Base-by-base conservation (phyloP, 805 yeast species). In the Vanderwaltozyma verrucispora region DNA sequence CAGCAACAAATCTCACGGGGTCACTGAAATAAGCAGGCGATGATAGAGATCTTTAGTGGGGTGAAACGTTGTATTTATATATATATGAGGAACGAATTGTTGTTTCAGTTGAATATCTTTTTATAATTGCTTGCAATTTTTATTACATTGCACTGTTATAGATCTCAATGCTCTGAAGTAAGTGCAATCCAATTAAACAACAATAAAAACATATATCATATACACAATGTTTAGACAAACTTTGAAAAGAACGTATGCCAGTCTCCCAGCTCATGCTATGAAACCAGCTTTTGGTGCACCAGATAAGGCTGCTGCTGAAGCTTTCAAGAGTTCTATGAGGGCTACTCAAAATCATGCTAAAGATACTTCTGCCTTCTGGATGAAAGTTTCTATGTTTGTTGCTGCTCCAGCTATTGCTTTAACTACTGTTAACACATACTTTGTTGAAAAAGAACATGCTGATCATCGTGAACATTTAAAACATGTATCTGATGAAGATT, bases 371-470 rank as follows among this genome's bases (percentile, higher is more conserved):
- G 64, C 66, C 31, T 68, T 79, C 51, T 89, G 98, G 98, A 77
- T 75, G 65, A 88, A 83, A 63, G 73, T 89, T 65, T 74, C 95
- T 32, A 67, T 74, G 57, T 72, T 74, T 42, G 77, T 86, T 42
- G 95, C 95, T 41, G 62, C 80, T 35, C 98, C 98, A 52, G 83
- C 84, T 37, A 75, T 88, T 51, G 63, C 72, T 41, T 71, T 75
- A 53, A 72, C 89, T 48, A 83, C 92, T 34, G 71, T 80, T 56
- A 86, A 86, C 69, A 85, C 92, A 38, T 78, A 73, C 65, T 75
- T 74, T 53, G 71, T 80, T 58, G 98, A 89, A 71, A 65, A 71
- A 54, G 85, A 81, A 64, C 98, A 92, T 64, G 87, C 92, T 50
- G 73, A 79, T 55, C 98, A 92, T 74, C 77, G 92, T 70, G 73